Percentiles rank a stretch among this genome's conserved stretches.
These are phyloP conservation scores for Leishmania aethiopica DNA, from an alignment of 208 protist species.

Conservation along the genomic window DNA sequence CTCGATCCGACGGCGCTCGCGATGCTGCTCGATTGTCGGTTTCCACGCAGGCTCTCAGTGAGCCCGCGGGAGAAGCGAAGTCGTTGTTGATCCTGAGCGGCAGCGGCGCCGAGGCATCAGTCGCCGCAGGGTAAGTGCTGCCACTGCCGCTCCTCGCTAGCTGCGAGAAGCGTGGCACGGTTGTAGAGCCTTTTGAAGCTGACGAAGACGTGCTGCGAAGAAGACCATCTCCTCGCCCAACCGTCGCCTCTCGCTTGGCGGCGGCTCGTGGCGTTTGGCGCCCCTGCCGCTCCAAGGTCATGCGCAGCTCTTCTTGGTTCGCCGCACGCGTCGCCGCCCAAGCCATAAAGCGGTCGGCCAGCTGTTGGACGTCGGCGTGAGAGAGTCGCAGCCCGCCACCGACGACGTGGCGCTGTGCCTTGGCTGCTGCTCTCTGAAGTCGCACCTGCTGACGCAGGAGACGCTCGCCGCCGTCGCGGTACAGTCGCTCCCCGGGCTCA, in stretches of 20 bases:
- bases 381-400: constrained; percentile 49
- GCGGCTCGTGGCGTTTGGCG: not conserved
- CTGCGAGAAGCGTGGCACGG: not conserved
- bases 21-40: not conserved
- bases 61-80: not conserved
- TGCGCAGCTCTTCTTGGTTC: constrained; percentile 33
- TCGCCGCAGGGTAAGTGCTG: not conserved
- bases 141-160: not conserved
- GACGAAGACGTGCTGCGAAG: not conserved
- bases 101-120: not conserved
- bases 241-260: not conserved
- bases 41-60: not conserved
- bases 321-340: constrained; percentile 52
- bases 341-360: constrained; percentile 53
- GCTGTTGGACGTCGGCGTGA: constrained; percentile 18
- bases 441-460: constrained; percentile 83
- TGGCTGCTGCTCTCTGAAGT: constrained; percentile 40
- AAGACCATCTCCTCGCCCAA: not conserved
- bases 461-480: constrained; percentile 71
- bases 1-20: not conserved
- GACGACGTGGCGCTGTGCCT: constrained; percentile 35
- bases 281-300: constrained; percentile 25
- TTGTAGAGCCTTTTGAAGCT: too few species aligned
- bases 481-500: constrained; percentile 65
- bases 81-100: not conserved